Percentiles rank a stretch among this genome's conserved stretches.
Evolutionary conservation across 169 alveolate species (phyloP).

Genomic region (Cryptosporidium sp.): DNA sequence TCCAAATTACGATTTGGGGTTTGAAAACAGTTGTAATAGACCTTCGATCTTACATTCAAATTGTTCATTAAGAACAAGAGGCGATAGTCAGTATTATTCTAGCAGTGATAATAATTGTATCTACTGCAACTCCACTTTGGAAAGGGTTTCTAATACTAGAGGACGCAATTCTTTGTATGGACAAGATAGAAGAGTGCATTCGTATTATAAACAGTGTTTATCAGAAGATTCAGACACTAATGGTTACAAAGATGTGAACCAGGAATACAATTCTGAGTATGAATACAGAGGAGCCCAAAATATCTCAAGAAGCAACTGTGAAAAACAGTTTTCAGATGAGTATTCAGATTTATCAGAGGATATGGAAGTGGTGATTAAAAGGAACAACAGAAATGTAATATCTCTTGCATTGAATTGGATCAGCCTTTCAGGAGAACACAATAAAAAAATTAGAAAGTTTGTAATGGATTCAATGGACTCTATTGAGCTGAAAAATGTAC

Average conservation of each 20-base stretch:
- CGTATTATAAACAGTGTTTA: neutral
- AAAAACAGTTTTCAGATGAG: slow-evolving; percentile 8
- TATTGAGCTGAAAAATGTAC: slow-evolving; percentile 21
- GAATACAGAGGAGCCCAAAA: neutral
- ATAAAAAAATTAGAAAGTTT: slow-evolving; percentile 38
- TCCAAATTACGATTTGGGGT: neutral
- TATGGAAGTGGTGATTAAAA: slow-evolving; percentile 29
- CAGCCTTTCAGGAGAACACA: slow-evolving; percentile 72
- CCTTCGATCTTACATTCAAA: neutral
- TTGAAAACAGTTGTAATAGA: neutral
- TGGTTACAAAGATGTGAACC: neutral
- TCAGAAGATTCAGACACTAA: slow-evolving; percentile 15
- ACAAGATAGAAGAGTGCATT: neutral
- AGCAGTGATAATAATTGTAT: neutral
- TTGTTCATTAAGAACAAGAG: neutral
- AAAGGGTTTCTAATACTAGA: neutral
- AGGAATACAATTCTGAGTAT: neutral
- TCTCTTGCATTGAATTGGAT: slow-evolving; percentile 65
- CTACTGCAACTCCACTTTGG: neutral
- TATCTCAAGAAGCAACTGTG: neutral
- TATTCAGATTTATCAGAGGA: slow-evolving; percentile 27
- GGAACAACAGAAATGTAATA: slow-evolving; percentile 52
- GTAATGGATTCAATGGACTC: slow-evolving; percentile 64
- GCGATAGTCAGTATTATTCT: neutral
- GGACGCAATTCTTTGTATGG: neutral